Evolutionary conservation across 306 rosid species (phyloP), one percentile per base, ranked within the genome.

Genomic region (Sicyos baderoa): DNA sequence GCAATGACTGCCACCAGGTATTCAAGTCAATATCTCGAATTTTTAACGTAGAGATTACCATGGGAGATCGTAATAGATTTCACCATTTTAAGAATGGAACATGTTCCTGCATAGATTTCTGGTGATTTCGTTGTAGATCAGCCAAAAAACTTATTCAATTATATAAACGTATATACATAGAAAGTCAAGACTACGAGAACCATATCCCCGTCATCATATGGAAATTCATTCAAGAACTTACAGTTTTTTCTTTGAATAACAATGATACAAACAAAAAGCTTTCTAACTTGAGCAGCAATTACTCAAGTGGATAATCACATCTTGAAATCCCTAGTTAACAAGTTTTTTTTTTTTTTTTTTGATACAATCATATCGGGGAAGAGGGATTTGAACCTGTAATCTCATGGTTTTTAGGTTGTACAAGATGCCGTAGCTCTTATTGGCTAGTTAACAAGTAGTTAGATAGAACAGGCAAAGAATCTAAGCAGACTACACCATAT

Each of bases 21-120:
- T 80, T 78, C 69, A 89, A 87, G 81, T 80, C 77, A 54, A 84
- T 91, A 52, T 89, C 86, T 7, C 52, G 68, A 60, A 75, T 83
- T 44, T 87, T 85, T 16, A 72, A 68, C 4, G 87, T 79, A 56
- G 91, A 88, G 85, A 85, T 91, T 74, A 75, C 80, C 78, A 82
- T 91, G 70, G 83, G 94, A 76, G 88, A 85, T 74, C 89, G 87
- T 52, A 77, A 74, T 67, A 82, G 97, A 12, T 88, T 91, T 77
- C 96, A 86, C 84, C 88, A 79, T 53, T 85, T 85, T 19, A 82
- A 76, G 74, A 85, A 86, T 65, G 90, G 95, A 35, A 69, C 25
- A 2, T 89, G 95, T 84, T 87, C 91, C 68, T 91, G 94, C 84
- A 82, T 71, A 77, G 91, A 85, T 64, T 83, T 82, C 60, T 85